Evolutionary conservation across 768 basidiomycete genomes (phyloP), one percentile per base, ranked within the genome.

Genomic region (Pulveroboletus ravenelii): DNA sequence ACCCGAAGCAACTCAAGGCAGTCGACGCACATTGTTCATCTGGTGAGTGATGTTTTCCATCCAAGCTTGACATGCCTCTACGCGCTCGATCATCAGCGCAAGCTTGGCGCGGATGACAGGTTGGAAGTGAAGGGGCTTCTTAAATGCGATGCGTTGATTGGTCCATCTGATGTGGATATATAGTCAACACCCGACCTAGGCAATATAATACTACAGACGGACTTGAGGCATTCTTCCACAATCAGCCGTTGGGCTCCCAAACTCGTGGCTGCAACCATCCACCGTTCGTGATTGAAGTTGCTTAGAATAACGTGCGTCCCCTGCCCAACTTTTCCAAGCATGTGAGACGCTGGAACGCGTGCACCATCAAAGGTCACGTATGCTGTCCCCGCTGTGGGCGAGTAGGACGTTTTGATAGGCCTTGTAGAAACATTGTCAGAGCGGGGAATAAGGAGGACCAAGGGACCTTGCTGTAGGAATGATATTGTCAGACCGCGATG

Each of bases 151-250:
- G 37, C 94, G 84, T 60, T 96, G 91, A 48, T 84, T 81, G 15
- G 89, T 77, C 93, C 93, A 97, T 62, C 87, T 91, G 52, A 47
- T 48, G n/a, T 14, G 41, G 50, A 51, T 39, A 6, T 27, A 27
- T 6, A 3, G 27, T 66, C 45, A 54, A 41, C 34, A 31, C 27
- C 36, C 18, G n/a, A 46, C 27, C 12, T 6, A 39, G 45, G 14
- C 35, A 34, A 51, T 25, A 32, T 20, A 15, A 34, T 6, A 13
- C 12, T 7, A 5, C 5, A 2, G 29, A 52, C 34, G 62, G 73
- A 88, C 85, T 93, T 93, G 59, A 95, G 72, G 62, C 87, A 92
- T 68, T 96, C 93, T 63, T 95, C 93, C 15, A 94, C 88, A 39
- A 89, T 76, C 20, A 85, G 67, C 37, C 93, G 78, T 59, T 94